Conservation (phyloP, 2,329 filamentous ascomycete species). For the Cladobotryum protrusum region DNA sequence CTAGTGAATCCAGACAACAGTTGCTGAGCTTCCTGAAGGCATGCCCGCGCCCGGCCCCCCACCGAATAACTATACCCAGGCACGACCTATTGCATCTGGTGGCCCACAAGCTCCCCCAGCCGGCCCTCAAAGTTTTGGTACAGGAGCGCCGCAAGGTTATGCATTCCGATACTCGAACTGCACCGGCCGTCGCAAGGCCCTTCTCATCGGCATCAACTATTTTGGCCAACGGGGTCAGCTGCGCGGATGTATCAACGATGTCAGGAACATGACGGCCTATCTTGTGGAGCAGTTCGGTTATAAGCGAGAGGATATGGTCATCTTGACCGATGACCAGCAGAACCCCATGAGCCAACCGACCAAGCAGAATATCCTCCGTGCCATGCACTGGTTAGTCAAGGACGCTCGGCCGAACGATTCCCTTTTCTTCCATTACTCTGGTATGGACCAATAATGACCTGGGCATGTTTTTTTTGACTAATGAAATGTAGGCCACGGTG, state of each 20-base stretch:
- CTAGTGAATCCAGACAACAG: not conserved
- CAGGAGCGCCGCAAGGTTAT: constrained; percentile 74
- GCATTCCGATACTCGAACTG: constrained; percentile 88
- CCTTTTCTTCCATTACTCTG: constrained; percentile 95
- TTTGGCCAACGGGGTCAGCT: constrained; percentile 88
- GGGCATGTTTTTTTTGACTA: not conserved
- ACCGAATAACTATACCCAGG: constrained; percentile 7
- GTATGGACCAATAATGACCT: constrained; percentile 40
- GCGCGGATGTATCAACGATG: constrained; percentile 92
- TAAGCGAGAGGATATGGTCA: constrained; percentile 93
- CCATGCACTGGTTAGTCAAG: constrained; percentile 98
- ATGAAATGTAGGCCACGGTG: constrained; percentile 58
- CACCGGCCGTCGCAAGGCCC: constrained; percentile 79
- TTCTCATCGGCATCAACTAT: constrained; percentile 95
- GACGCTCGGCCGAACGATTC: constrained; percentile 89
- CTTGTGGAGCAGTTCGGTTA: constrained; percentile 86
- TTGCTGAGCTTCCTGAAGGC: constrained; percentile 13
- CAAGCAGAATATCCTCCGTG: constrained; percentile 88
- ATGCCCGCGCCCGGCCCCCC: constrained; percentile 13
- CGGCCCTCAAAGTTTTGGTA: constrained; percentile 65
- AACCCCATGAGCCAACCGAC: constrained; percentile 96
- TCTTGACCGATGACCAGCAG: constrained; percentile 92
- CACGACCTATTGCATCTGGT: constrained; percentile 43
- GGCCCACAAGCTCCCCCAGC: constrained; percentile 47
- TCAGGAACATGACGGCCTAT: constrained; percentile 93